Conservation (phyloP, 139 green algal species). For the Picochlorum sp. region DNA sequence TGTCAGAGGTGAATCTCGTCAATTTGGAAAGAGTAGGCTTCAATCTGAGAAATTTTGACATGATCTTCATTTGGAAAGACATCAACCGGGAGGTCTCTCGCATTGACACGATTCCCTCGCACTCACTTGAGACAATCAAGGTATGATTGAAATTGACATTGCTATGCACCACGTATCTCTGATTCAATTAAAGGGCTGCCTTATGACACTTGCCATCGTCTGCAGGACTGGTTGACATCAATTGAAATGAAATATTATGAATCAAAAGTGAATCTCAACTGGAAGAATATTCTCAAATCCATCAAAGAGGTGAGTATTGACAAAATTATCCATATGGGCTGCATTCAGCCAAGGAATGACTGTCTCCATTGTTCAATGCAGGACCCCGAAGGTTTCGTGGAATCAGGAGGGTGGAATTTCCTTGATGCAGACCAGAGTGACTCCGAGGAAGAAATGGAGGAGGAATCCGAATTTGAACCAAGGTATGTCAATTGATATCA, state of each 20-base stretch:
- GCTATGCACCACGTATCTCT: no score
- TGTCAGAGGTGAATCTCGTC: slow-evolving; percentile 87
- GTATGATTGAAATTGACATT: neutral
- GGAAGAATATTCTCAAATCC: slow-evolving; percentile 95
- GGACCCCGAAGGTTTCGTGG: slow-evolving; percentile 84
- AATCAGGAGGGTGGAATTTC: slow-evolving; percentile 93
- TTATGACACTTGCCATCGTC: slow-evolving; percentile 1
- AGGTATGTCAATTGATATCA: slow-evolving; percentile 5
- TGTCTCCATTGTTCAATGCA: slow-evolving; percentile 9
- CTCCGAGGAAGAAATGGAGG: slow-evolving; percentile 61
- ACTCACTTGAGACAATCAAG: slow-evolving; percentile 89
- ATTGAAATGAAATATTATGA: slow-evolving; percentile 97
- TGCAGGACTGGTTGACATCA: slow-evolving; percentile 66
- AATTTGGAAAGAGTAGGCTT: slow-evolving; percentile 98
- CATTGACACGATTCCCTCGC: slow-evolving; percentile 84
- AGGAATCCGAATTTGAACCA: slow-evolving; percentile 58
- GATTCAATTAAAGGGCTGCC: slow-evolving; percentile 17
- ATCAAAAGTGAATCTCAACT: slow-evolving; percentile 94
- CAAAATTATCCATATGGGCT: slow-evolving; percentile 1
- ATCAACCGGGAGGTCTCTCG: slow-evolving; percentile 62
- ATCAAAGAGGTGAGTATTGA: slow-evolving; percentile 49
- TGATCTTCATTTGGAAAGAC: slow-evolving; percentile 96
- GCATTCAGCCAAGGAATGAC: neutral
- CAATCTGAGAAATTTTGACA: slow-evolving; percentile 97
- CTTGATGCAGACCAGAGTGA: slow-evolving; percentile 85